These are phyloP conservation scores for grape (Vitis vinifera) DNA, from an alignment of 164 flowering plant genomes.

Conservation along the genomic window DNA sequence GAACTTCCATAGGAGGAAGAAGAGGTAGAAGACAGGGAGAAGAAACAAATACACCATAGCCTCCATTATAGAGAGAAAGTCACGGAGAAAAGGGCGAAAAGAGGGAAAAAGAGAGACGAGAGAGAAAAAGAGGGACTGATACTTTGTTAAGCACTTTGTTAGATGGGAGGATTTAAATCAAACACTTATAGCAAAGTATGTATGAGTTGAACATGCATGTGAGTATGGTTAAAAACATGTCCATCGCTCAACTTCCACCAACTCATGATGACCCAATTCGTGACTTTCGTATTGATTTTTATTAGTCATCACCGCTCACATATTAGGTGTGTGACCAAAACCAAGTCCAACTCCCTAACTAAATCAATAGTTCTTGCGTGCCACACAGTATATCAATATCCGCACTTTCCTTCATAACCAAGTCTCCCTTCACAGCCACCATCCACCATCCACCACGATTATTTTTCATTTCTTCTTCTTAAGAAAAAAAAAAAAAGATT, in stretches of 20 bases:
- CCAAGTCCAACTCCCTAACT: too few species aligned
- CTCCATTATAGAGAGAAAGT: conserved; percentile 25
- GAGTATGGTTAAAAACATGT: conserved; percentile 13
- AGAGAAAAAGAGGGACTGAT: neutral
- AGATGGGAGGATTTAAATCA: neutral
- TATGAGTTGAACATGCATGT: conserved; percentile 22
- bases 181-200: neutral
- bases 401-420: too few species aligned
- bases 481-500: too few species aligned
- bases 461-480: too few species aligned
- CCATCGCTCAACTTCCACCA: conserved; percentile 26
- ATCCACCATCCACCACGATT: too few species aligned
- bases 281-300: conserved; percentile 13
- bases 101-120: conserved; percentile 1
- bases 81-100: neutral
- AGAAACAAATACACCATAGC: conserved; percentile 11
- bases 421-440: too few species aligned
- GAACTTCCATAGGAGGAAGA: conserved; percentile 27
- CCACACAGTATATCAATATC: too few species aligned
- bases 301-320: conserved; percentile 7
- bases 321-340: conserved; percentile 1
- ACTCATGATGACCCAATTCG: conserved; percentile 5
- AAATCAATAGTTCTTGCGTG: too few species aligned
- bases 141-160: neutral
- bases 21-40: conserved; percentile 11